These are phyloP conservation scores for Apiospora arundinis DNA, from an alignment of 2,329 filamentous ascomycete species.

Conservation along the genomic window DNA sequence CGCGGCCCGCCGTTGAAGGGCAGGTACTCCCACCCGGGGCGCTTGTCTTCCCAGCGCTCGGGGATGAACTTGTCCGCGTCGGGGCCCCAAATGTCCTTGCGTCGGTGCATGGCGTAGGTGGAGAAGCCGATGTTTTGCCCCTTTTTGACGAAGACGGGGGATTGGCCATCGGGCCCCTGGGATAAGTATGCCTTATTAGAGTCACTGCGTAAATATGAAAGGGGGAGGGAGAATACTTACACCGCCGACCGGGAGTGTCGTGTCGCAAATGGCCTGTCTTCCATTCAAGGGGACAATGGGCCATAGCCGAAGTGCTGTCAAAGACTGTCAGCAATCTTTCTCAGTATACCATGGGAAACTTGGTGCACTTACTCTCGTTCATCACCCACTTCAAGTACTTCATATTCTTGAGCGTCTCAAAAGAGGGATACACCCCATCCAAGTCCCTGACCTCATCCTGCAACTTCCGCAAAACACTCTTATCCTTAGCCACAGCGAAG, in stretches of 20 bases:
- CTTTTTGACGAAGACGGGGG: slow-evolving; percentile 27
- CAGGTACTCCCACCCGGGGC: slow-evolving; percentile 54
- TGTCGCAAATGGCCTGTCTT: slow-evolving; percentile 48
- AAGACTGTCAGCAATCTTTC: no score
- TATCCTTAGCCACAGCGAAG: slow-evolving; percentile 51
- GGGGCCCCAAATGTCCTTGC: slow-evolving; percentile 31
- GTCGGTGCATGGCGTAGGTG: slow-evolving; percentile 27
- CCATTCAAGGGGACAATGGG: slow-evolving; percentile 52
- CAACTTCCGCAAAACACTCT: slow-evolving; percentile 52
- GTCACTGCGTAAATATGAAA: no score
- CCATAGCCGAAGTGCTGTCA: slow-evolving; percentile 50
- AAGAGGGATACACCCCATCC: slow-evolving; percentile 55
- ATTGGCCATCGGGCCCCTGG: slow-evolving; percentile 26
- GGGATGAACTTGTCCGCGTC: slow-evolving; percentile 31
- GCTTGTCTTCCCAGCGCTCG: slow-evolving; percentile 44
- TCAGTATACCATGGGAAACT: neutral
- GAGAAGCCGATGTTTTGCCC: slow-evolving; percentile 28
- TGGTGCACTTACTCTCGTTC: slow-evolving; percentile 44
- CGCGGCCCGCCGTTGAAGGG: slow-evolving; percentile 63
- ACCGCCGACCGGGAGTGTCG: slow-evolving; percentile 44
- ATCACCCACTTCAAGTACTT: slow-evolving; percentile 66
- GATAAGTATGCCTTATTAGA: neutral
- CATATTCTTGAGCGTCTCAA: slow-evolving; percentile 62
- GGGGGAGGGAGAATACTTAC: slow-evolving; percentile 19
- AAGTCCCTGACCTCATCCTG: slow-evolving; percentile 49